Conservation (phyloP, 768 basidiomycete genomes). For the button mushroom (Agaricus bisporus) region DNA sequence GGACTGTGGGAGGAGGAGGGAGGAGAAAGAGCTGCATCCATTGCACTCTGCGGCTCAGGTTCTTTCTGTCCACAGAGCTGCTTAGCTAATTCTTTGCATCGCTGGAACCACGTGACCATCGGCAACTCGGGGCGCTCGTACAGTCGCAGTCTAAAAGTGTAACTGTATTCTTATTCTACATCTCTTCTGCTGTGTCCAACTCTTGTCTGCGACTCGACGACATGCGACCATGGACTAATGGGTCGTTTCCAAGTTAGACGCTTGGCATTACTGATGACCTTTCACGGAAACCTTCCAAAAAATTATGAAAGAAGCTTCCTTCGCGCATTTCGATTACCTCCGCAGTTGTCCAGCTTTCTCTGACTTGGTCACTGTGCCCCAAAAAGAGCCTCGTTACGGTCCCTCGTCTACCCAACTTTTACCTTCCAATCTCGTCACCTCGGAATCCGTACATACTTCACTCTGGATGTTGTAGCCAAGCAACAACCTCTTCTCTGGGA, state of each 20-base stretch:
- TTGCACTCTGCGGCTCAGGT: constrained; percentile 11
- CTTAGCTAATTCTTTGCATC: constrained; percentile 8
- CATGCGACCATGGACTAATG: too few relatives aligned
- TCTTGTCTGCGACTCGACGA: too few relatives aligned
- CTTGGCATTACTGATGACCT: too few relatives aligned
- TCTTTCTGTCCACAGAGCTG: constrained; percentile 12
- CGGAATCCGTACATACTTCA: constrained; percentile 4
- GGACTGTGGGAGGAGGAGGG: constrained; percentile 4
- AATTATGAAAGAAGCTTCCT: neutral
- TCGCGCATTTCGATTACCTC: neutral
- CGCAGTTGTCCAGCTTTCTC: neutral
- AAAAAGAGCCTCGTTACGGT: neutral
- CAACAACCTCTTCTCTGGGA: neutral
- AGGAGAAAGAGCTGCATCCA: constrained; percentile 10
- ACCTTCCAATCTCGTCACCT: constrained; percentile 1
- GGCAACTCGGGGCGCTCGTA: neutral
- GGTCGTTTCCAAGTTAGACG: too few relatives aligned
- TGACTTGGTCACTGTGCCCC: neutral
- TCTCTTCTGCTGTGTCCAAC: neutral
- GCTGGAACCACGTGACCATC: constrained; percentile 1
- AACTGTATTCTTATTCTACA: neutral
- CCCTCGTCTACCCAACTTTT: neutral
- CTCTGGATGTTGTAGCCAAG: neutral
- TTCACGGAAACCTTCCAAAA: neutral
- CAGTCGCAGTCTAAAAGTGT: constrained; percentile 3